Conservation (phyloP, 2,329 filamentous ascomycete species). For the Pseudogymnoascus sp. region DNA sequence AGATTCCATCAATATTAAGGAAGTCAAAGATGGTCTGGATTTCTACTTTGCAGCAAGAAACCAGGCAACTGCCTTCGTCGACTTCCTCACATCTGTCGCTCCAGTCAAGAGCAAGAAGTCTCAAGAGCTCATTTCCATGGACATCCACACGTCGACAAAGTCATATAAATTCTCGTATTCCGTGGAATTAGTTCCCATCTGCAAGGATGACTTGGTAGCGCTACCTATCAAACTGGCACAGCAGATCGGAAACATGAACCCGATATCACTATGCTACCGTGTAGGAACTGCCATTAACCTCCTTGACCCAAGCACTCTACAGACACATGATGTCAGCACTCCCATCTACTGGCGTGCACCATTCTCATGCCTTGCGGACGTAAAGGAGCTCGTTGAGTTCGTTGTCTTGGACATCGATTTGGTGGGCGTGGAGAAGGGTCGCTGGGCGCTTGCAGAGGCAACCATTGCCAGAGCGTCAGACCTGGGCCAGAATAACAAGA, state of each 20-base stretch:
- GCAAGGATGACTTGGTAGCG: constrained; percentile 95
- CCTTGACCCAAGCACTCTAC: constrained; percentile 81
- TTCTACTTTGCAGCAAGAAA: constrained; percentile 90
- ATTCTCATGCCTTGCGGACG: constrained; percentile 75
- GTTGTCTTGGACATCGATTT: constrained; percentile 91
- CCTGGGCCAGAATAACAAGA: constrained; percentile 75
- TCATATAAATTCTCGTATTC: constrained; percentile 95
- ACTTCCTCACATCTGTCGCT: constrained; percentile 76
- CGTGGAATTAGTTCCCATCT: constrained; percentile 83
- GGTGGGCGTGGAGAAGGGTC: constrained; percentile 64
- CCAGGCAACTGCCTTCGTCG: constrained; percentile 84
- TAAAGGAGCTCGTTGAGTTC: constrained; percentile 81
- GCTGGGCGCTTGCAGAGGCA: constrained; percentile 76
- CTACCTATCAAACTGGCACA: constrained; percentile 85
- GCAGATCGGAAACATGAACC: constrained; percentile 77
- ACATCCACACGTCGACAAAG: constrained; percentile 81
- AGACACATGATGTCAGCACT: constrained; percentile 77
- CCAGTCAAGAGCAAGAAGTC: constrained; percentile 74
- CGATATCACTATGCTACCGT: constrained; percentile 75
- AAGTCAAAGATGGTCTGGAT: constrained; percentile 90
- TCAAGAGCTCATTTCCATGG: constrained; percentile 89
- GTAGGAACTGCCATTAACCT: constrained; percentile 87
- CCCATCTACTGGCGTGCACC: constrained; percentile 85
- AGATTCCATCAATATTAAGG: constrained; percentile 97
- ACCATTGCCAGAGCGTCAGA: constrained; percentile 83